Evolutionary conservation across 2,329 filamentous ascomycete genomes (phyloP), one percentile per base, ranked within the genome.

Genomic region (Xenosphaeropsis pyriputrescens): DNA sequence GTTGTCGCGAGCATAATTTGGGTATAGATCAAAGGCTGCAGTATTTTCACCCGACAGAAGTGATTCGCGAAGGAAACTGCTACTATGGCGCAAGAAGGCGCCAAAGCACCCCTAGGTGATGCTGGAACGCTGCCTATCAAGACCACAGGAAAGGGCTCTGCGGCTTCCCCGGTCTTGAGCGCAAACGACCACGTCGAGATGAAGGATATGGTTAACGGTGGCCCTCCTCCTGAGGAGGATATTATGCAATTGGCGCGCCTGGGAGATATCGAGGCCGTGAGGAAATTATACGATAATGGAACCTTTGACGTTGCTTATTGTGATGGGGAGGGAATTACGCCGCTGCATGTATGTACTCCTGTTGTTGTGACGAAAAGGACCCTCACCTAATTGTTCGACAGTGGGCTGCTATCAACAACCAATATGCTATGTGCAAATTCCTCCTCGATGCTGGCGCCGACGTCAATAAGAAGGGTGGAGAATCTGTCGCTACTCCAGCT

Each of bases 351-450:
- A 70, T 51, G 72, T 64, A 35, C 22, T 26, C 19, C 14, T 26
- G 22, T 39, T 26, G 19, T 30, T 13, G 14, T 33, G 38, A 35
- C 42, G 37, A 30, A 29, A n/a, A 14, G 29, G 37, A 15, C 36
- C 11, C 3, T 33, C 16, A 34, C 33, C 41, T 33, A 41, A 37
- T 45, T 18, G 43, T 35, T 33, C 41, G 48, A 38, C 56, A 98
- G 85, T 98, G 91, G 91, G 91, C 91, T 34, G 85, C 93, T 29
- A 96, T 98, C 58, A 98, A 98, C 64, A 96, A 96, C 55, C 91
- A 95, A 57, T 93, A 89, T 63, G 84, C 85, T 47, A 86, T 96
- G 67, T 95, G 89, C 72, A 89, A 91, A 59, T 95, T 93, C 60
- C 76, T 98, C 33, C 73, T 98, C 55, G 83, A 81, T 47, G 66